Conservation (phyloP, 2,329 filamentous ascomycete species). For the Chalaropsis thielavioides region DNA sequence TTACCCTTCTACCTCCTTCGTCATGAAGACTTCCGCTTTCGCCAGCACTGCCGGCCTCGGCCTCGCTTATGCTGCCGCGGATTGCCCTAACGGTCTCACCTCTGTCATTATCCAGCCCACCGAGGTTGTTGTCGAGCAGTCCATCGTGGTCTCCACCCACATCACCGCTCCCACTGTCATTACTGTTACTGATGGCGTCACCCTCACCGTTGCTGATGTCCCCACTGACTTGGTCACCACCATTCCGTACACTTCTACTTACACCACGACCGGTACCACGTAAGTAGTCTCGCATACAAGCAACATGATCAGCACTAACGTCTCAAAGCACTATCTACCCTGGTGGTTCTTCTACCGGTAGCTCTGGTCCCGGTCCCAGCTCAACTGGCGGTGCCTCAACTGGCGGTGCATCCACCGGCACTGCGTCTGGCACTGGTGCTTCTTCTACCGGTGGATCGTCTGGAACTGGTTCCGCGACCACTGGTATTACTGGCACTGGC, state of each 20-base stretch:
- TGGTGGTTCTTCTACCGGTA: not conserved
- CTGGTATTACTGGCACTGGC: not conserved
- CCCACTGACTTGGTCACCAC: constrained; percentile 13
- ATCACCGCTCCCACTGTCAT: constrained; percentile 9
- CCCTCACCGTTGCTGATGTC: constrained; percentile 8
- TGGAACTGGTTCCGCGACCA: not conserved
- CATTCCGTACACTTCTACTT: constrained; percentile 8
- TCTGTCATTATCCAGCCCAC: constrained; percentile 12
- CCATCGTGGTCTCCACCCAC: constrained; percentile 11
- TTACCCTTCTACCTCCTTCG: not conserved
- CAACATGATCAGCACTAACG: not conserved
- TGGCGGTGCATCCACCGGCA: not conserved
- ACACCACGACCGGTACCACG: constrained; percentile 11
- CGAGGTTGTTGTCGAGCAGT: constrained; percentile 2
- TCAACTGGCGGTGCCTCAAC: not conserved
- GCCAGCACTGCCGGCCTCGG: constrained; percentile 15
- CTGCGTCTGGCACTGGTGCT: not conserved
- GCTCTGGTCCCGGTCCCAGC: not conserved
- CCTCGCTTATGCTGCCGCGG: constrained; percentile 9
- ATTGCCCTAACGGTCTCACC: constrained; percentile 11
- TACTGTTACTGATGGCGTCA: constrained; percentile 11
- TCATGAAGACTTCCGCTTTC: constrained; percentile 12
- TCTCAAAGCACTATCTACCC: not conserved
- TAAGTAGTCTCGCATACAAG: not conserved
- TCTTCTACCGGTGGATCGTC: not conserved